Conservation (phyloP, 345 rosid genomes). For the Cardamine resedifolia region DNA sequence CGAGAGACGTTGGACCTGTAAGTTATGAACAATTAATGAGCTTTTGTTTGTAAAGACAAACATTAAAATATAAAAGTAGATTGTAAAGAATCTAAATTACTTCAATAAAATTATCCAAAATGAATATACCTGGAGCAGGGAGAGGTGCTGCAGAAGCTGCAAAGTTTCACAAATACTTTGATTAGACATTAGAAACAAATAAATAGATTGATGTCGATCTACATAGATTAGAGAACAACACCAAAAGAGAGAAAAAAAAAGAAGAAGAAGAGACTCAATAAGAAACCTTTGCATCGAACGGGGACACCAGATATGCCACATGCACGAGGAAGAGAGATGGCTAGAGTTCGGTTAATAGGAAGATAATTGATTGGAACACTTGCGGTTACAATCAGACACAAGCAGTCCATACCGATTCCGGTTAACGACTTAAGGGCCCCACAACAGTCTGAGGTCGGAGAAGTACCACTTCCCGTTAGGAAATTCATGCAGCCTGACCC, state of each 20-base stretch:
- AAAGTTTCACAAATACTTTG: constrained; percentile 21
- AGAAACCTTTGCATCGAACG: constrained; percentile 69
- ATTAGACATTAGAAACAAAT: background rate
- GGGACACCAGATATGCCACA: constrained; percentile 79
- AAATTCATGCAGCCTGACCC: constrained; percentile 61
- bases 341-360: constrained; percentile 76
- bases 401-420: constrained; percentile 57
- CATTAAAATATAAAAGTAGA: background rate
- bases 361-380: constrained; percentile 63
- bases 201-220: background rate
- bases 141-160: constrained; percentile 59
- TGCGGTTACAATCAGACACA: constrained; percentile 67
- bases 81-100: background rate
- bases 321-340: constrained; percentile 79
- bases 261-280: background rate
- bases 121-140: constrained; percentile 76
- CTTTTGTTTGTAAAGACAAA: background rate
- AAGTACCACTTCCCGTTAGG: constrained; percentile 58
- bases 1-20: constrained; percentile 56
- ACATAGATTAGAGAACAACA: background rate
- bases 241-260: background rate
- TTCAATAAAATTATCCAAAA: background rate
- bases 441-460: constrained; percentile 68
- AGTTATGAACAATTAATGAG: background rate
- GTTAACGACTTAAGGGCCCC: constrained; percentile 60